phyloP scores from a whole-genome alignment of 805 yeast species.

The Candida ipomoeae region DNA sequence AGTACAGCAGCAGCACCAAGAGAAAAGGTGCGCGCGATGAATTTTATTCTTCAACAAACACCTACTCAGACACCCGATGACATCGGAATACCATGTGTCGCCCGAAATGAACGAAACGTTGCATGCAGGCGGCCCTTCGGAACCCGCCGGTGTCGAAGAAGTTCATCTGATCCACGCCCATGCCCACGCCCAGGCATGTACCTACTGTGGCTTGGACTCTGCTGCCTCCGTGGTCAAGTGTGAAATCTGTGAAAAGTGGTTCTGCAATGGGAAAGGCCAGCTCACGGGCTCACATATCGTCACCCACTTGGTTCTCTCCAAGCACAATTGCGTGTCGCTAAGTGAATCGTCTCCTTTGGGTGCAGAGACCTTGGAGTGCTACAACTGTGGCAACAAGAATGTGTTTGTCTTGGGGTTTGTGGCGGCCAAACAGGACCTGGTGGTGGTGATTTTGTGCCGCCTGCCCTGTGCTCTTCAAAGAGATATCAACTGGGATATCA shows the following conservation, averaged over 20 bases:
- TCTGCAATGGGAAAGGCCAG: constrained; percentile 69
- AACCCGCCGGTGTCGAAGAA: not conserved
- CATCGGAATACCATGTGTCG: constrained; percentile 4
- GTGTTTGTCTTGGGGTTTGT: constrained; percentile 80
- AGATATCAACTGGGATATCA: constrained; percentile 80
- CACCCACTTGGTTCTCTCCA: constrained; percentile 76
- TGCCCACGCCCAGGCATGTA: constrained; percentile 24
- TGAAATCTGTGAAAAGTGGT: constrained; percentile 77
- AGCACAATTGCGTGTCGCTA: constrained; percentile 68
- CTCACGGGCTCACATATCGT: constrained; percentile 74
- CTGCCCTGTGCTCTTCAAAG: constrained; percentile 80
- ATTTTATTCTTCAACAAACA: not conserved
- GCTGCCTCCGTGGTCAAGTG: constrained; percentile 71
- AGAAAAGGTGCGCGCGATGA: constrained; percentile 4
- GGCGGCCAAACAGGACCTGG: constrained; percentile 79
- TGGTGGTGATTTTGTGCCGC: constrained; percentile 82
- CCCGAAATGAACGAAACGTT: not conserved
- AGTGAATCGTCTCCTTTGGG: constrained; percentile 83
- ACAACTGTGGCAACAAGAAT: constrained; percentile 80
- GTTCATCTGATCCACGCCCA: not conserved
- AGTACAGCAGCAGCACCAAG: no score
- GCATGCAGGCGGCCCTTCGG: constrained; percentile 2
- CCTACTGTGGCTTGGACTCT: constrained; percentile 72
- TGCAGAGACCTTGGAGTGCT: constrained; percentile 84
- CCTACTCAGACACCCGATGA: constrained; percentile 3